Percentiles rank a stretch among this genome's conserved stretches.
Conservation (phyloP, 1,139 yeast species). For the Candida dubliniensis region DNA sequence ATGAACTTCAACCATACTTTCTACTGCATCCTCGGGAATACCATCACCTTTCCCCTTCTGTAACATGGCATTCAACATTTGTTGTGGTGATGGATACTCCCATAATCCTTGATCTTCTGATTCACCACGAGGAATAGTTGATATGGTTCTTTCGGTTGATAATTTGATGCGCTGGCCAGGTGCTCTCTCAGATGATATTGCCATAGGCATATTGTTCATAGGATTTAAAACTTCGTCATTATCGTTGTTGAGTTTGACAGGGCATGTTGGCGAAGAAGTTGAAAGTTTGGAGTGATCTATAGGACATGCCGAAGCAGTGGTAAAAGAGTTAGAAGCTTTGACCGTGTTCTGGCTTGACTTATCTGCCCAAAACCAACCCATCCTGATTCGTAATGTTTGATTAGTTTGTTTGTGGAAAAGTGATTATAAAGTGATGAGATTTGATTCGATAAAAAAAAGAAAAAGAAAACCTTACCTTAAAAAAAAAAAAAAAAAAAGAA, state of each 20-base stretch:
- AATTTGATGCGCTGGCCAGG: slow-evolving; percentile 80
- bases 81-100: slow-evolving; percentile 99
- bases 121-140: slow-evolving; percentile 85
- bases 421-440: slow-evolving; percentile 1
- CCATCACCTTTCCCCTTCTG: slow-evolving; percentile 87
- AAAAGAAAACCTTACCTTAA: not conserved
- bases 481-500: not conserved
- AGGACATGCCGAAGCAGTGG: slow-evolving; percentile 27
- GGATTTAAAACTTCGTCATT: slow-evolving; percentile 56
- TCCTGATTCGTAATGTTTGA: slow-evolving; percentile 18
- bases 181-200: slow-evolving; percentile 61
- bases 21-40: slow-evolving; percentile 93
- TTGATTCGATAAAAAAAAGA: slow-evolving; percentile 3
- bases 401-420: not conserved
- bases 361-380: slow-evolving; percentile 90
- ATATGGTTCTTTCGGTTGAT: slow-evolving; percentile 80
- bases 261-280: slow-evolving; percentile 11
- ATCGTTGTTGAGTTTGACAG: slow-evolving; percentile 7
- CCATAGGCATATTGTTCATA: slow-evolving; percentile 84
- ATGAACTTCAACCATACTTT: slow-evolving; percentile 95
- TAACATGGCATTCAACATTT: slow-evolving; percentile 96
- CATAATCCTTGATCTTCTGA: slow-evolving; percentile 69
- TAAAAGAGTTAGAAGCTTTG: slow-evolving; percentile 4
- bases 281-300: slow-evolving; percentile 23
- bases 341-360: slow-evolving; percentile 12